Evolutionary conservation across 2,329 filamentous ascomycete species (phyloP), one percentile per base, ranked within the genome.

Genomic region (Trichoderma sp.): DNA sequence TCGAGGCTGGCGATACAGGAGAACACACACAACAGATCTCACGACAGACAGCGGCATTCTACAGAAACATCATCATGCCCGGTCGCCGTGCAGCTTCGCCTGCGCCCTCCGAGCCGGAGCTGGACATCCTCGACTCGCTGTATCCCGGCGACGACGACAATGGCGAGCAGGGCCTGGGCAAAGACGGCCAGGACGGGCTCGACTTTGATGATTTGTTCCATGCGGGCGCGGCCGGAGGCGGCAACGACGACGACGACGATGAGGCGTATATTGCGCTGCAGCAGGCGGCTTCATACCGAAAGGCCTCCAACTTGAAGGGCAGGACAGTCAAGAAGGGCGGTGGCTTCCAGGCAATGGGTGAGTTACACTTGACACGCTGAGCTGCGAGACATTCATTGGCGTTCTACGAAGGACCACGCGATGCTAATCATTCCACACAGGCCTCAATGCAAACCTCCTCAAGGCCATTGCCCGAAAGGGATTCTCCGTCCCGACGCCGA

Each of bases 331-430:
- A 97, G 81, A 99, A 98, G 78, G 91, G 93, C 44, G 95, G 95
- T 72, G 95, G 94, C 60, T 99, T 99, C 75, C 95, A 99, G 77
- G 90, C 91, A 54, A 97, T 99, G 93, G 91, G 86, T 88, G 78
- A 66, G 79, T 68, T 19, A 43, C n/a, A 43, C 5, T 10, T 26
- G 24, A 34, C 30, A 34, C 9, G 26, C 44, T 34, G n/a, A 39
- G n/a, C 48, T 28, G 30, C 10, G 47, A 30, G 58, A 43, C 34
- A 24, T 10, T 28, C 43, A 44, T 56, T 12, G 50, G 17, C 34
- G 15, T 15, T 15, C 19, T 26, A 39, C 10, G 30, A 5, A 5
- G n/a, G 7, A 4, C 3, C 10, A 24, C 21, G 34, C 51, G 12
- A 28, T 44, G 48, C 48, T 66, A 17, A 55, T 14, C 3, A 39